phyloP scores from a whole-genome alignment of 768 basidiomycete genomes.

The Boletellus emodensis region DNA sequence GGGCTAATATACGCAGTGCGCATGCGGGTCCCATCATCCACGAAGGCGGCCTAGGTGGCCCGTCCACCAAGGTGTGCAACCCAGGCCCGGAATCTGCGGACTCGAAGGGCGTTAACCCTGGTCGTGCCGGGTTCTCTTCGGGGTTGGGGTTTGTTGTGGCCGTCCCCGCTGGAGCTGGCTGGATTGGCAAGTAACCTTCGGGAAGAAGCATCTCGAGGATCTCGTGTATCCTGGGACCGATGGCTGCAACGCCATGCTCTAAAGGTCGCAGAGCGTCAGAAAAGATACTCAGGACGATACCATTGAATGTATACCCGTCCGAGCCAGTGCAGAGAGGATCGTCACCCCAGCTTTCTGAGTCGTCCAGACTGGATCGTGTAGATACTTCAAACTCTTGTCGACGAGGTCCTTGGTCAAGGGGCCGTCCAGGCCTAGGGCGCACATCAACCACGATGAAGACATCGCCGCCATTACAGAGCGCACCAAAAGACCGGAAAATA shows the following conservation, averaged over 20 bases:
- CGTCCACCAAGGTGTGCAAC: background rate
- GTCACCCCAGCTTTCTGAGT: slow-evolving; percentile 21
- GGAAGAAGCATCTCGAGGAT: slow-evolving; percentile 21
- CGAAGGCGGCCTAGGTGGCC: slow-evolving; percentile 8
- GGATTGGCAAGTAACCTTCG: slow-evolving; percentile 3
- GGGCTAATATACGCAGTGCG: slow-evolving; percentile 19
- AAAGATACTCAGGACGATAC: background rate
- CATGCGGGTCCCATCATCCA: slow-evolving; percentile 25
- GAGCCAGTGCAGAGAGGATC: slow-evolving; percentile 21
- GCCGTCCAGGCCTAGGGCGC: slow-evolving; percentile 3
- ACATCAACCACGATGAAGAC: background rate
- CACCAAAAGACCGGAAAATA: slow-evolving; percentile 20
- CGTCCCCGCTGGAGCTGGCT: background rate
- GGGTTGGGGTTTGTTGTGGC: background rate
- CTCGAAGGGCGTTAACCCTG: background rate
- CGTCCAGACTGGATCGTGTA: slow-evolving; percentile 9
- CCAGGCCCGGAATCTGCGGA: background rate
- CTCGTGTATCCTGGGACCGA: slow-evolving; percentile 3
- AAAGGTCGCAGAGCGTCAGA: background rate
- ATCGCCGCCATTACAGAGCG: background rate
- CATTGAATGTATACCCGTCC: slow-evolving; percentile 9
- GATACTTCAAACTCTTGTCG: slow-evolving; percentile 2
- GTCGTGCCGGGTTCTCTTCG: background rate
- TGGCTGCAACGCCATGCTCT: slow-evolving; percentile 16
- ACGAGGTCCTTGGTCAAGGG: slow-evolving; percentile 15